These are phyloP conservation scores for Acidomyces sp. DNA, from an alignment of 495 filamentous ascomycete species.

Conservation along the genomic window DNA sequence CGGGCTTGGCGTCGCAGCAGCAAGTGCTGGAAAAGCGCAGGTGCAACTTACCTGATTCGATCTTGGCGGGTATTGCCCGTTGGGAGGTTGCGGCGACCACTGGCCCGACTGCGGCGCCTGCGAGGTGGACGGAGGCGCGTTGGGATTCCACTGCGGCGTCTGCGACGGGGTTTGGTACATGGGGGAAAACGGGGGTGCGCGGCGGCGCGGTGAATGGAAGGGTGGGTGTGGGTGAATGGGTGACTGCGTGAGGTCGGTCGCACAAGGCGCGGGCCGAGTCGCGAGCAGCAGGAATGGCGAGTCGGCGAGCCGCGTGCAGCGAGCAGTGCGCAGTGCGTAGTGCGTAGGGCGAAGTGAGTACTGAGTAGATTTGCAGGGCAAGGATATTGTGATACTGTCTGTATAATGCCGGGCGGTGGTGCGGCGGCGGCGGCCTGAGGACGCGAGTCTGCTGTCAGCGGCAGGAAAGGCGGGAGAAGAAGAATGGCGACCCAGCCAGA, in stretches of 20 bases:
- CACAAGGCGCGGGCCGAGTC: conserved; percentile 3
- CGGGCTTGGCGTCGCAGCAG: conserved; percentile 11
- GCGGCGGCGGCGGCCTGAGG: too few species aligned
- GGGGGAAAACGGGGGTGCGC: background rate
- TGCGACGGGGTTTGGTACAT: conserved; percentile 5
- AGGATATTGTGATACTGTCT: background rate
- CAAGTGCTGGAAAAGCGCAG: background rate
- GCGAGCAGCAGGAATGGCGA: too few species aligned
- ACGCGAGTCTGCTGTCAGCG: too few species aligned
- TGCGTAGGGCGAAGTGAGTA: too few species aligned
- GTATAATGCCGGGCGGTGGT: too few species aligned
- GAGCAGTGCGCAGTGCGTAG: too few species aligned
- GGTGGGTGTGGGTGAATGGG: background rate
- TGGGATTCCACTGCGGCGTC: conserved; percentile 5
- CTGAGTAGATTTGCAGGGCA: too few species aligned
- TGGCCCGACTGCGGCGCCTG: conserved; percentile 5
- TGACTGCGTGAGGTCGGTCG: background rate
- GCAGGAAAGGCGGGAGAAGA: conserved; percentile 11
- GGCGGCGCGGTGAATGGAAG: background rate
- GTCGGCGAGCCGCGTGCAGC: too few species aligned
- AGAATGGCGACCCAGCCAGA: conserved; percentile 5
- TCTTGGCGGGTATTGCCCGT: conserved; percentile 20
- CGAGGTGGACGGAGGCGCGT: conserved; percentile 5
- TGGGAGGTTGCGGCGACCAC: conserved; percentile 21
- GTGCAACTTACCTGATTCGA: conserved; percentile 13